Evolutionary conservation across 202 grass and related monocot genomes (phyloP), one percentile per base, ranked within the genome.

Genomic region (Saccharum hybrid): DNA sequence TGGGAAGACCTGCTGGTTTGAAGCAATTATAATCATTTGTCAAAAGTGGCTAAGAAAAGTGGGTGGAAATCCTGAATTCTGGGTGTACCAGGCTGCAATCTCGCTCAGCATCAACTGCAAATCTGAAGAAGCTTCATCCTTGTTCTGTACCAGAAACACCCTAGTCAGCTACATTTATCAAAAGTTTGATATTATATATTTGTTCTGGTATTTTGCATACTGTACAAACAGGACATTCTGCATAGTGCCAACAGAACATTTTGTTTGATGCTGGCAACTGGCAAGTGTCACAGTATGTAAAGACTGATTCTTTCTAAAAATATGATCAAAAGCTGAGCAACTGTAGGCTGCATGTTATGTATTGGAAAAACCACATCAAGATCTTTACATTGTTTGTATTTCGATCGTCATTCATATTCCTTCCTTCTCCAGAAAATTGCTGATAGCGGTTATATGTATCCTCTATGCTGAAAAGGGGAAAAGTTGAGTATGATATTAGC

Each of bases 381-480:
- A 75, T 75, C 57, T 88, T 86, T 86, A 90, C 78, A 82, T 65
- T 21, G n/a, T 39, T 69, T 72, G 5, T 85, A 70, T 42, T 77
- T 64, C 10, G 59, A 81, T 79, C 60, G 88, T 23, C 65, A 72
- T 76, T 65, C 28, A 56, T 16, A 18, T 37, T 68, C 19, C 76
- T 83, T 70, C 22, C 42, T 21, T 43, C 18, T 77, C 62, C 66
- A 0, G 19, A 46, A 34, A 93, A 75, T 71, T 79, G 81, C 41
- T 88, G 72, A 69, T 85, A 90, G 4, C 88, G 81, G 40, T 63
- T 75, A 73, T 82, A 90, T 70, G 84, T 92, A 51, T 42, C 61
- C 68, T 92, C 88, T 66, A 92, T 92, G 81, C 90, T 92, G 84
- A 59, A 78, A 89, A 68, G 8, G 14, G 12, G 8, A 68, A n/a